These are phyloP conservation scores for Kwoniella europaea DNA, from an alignment of 768 basidiomycete genomes.

Conservation along the genomic window DNA sequence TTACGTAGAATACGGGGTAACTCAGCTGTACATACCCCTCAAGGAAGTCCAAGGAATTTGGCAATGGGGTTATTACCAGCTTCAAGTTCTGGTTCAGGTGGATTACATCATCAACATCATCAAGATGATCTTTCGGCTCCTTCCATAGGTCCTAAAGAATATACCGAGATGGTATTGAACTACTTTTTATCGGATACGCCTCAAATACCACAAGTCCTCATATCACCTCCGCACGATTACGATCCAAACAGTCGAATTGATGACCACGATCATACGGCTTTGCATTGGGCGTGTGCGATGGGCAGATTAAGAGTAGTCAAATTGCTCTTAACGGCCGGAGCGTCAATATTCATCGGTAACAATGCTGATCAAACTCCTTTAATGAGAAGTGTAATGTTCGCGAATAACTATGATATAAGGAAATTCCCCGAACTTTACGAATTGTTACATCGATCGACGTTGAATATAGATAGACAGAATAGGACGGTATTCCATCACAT, in stretches of 20 bases:
- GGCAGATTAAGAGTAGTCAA: slow-evolving; percentile 95
- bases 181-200: slow-evolving; percentile 98
- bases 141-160: slow-evolving; percentile 60
- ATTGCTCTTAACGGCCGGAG: slow-evolving; percentile 86
- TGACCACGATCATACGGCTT: slow-evolving; percentile 93
- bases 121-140: slow-evolving; percentile 30
- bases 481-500: slow-evolving; percentile 98
- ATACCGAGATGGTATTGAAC: slow-evolving; percentile 94
- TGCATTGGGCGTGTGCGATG: slow-evolving; percentile 99
- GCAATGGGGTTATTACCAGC: slow-evolving; percentile 25
- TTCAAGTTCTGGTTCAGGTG: slow-evolving; percentile 15
- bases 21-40: slow-evolving; percentile 46
- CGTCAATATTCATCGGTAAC: slow-evolving; percentile 96
- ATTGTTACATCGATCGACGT: slow-evolving; percentile 92
- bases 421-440: slow-evolving; percentile 99
- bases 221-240: slow-evolving; percentile 85
- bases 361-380: slow-evolving; percentile 94
- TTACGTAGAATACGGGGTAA: slow-evolving; percentile 37
- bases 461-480: slow-evolving; percentile 97
- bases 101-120: slow-evolving; percentile 1
- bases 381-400: slow-evolving; percentile 99
- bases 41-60: slow-evolving; percentile 30
- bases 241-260: slow-evolving; percentile 96
- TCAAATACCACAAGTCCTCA: slow-evolving; percentile 83
- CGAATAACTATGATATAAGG: slow-evolving; percentile 98